Conservation (phyloP, 2,329 filamentous ascomycete species). For the Thelonectria discophora region DNA sequence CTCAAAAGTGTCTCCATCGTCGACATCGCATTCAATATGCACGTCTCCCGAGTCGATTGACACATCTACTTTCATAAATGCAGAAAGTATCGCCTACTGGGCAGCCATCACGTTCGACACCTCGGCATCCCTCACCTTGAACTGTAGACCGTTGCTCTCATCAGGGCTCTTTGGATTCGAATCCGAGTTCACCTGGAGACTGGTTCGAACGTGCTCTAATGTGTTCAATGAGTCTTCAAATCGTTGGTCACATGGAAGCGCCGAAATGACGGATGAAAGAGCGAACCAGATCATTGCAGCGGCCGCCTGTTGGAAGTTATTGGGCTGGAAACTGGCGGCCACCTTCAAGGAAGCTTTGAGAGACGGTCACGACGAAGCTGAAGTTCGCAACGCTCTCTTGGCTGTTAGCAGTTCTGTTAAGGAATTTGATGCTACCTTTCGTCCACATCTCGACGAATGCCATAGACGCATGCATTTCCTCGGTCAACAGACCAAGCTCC, state of each 20-base stretch:
- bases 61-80: constrained; percentile 46
- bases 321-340: constrained; percentile 45
- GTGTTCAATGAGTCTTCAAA: constrained; percentile 43
- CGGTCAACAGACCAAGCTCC: constrained; percentile 43
- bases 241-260: constrained; percentile 38
- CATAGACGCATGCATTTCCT: constrained; percentile 46
- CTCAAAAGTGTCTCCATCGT: constrained; percentile 48
- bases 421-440: constrained; percentile 42
- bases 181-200: constrained; percentile 42
- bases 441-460: constrained; percentile 43
- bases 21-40: constrained; percentile 31
- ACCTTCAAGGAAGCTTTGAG: constrained; percentile 46
- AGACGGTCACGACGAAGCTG: constrained; percentile 45
- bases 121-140: constrained; percentile 52
- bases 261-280: constrained; percentile 44
- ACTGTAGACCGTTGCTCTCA: constrained; percentile 50
- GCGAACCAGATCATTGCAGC: constrained; percentile 45
- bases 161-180: constrained; percentile 49
- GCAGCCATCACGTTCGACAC: constrained; percentile 54
- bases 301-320: constrained; percentile 43
- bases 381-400: constrained; percentile 40
- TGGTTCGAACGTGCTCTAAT: constrained; percentile 42
- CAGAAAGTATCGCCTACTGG: constrained; percentile 53
- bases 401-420: constrained; percentile 40
- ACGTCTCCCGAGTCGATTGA: constrained; percentile 41